phyloP scores from a whole-genome alignment of 148 eudicot species.

The Amaranthus palmeri region DNA sequence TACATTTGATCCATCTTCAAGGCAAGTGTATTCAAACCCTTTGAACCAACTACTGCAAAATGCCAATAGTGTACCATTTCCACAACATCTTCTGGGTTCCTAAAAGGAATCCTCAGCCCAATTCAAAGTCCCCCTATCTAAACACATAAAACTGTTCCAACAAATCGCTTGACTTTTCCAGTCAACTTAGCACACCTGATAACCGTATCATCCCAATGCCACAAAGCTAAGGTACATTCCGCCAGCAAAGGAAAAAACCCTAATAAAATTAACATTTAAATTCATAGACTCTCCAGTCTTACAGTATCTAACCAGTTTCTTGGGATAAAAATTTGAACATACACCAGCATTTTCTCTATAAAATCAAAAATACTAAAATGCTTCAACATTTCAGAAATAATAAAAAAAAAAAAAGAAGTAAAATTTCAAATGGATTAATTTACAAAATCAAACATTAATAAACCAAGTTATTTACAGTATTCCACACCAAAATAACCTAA shows the following conservation, averaged over 20 bases:
- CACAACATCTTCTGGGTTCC: not conserved
- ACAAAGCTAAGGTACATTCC: not conserved
- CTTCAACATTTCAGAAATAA: not conserved
- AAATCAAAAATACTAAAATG: not conserved
- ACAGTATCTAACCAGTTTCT: not conserved
- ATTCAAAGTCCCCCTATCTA: not conserved
- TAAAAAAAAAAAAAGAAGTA: not conserved
- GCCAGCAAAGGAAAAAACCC: not conserved
- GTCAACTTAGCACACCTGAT: not conserved
- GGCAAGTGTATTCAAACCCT: not conserved
- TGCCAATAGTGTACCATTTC: too few relatives aligned
- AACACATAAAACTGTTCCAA: not conserved
- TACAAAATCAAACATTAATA: not conserved
- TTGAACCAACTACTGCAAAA: not conserved
- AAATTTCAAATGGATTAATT: not conserved
- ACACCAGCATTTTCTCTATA: not conserved
- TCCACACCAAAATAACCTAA: not conserved
- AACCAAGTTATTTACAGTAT: not conserved
- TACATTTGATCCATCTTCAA: not conserved
- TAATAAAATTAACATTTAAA: not conserved
- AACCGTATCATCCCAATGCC: not conserved
- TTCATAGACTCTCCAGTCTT: not conserved
- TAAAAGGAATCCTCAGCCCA: not conserved
- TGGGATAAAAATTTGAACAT: not conserved
- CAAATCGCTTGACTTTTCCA: not conserved